Evolutionary conservation across 441 rosid genomes (phyloP), one percentile per base, ranked within the genome.

Genomic region (Corymbia calophylla): DNA sequence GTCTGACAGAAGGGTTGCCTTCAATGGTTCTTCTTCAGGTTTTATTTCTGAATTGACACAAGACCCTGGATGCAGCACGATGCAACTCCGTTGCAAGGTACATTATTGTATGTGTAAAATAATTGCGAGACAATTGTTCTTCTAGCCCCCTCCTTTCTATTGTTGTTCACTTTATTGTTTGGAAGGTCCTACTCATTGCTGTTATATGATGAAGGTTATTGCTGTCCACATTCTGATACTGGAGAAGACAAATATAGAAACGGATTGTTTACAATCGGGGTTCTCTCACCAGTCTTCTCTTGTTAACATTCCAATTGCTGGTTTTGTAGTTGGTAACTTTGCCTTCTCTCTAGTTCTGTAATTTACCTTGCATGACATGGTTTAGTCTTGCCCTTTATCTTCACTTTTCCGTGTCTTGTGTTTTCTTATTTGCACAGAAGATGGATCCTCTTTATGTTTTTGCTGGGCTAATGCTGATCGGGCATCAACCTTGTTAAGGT

Each of bases 391-490:
- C 87, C 27, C 49, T 55, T 48, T 25, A 53, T 89, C 88, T 66
- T 87, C 86, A 87, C 90, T 90, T 58, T 90, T 90, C 81, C 53
- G 21, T 86, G 17, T 31, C 88, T 58, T 12, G 53, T 55, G 7
- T 53, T 86, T 31, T 53, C 60, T 86, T 86, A 80, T 70, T 81
- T 70, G 54, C 92, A 82, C 92, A 98, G 99, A 97, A 92, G 98
- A 97, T 73, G 99, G 99, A 85, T 96, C 99, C 80, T 95, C 97
- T 70, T 93, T 94, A 53, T 97, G 94, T 91, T 94, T 90, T 91
- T 96, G 99, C 92, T 96, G 99, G 99, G 94, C 96, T 47, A 91
- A 93, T 92, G 94, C 93, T 91, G 94, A 93, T 91, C 94, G 93
- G 91, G 99, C 99, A 18, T 95, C 93, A 77, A 93, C 93, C 86